Evolutionary conservation across 1,139 yeast genomes (phyloP), one percentile per base, ranked within the genome.

Genomic region (Geotrichum reessii): DNA sequence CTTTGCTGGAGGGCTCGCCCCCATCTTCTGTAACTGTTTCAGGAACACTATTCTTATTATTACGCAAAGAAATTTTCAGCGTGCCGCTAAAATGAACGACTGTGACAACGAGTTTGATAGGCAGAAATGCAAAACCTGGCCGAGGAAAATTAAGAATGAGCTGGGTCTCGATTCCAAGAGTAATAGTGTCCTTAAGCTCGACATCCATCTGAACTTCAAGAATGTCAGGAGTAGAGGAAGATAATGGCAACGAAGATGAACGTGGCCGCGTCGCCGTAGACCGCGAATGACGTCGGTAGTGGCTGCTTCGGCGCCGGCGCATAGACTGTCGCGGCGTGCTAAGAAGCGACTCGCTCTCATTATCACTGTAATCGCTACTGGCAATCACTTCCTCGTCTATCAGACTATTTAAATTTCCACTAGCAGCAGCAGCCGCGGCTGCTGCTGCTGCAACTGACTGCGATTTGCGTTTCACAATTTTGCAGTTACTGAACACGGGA

Each of bases 11-110:
- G 12, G 50, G 11, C 31, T 28, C 33, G 14, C 17, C n/a, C 31
- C 3, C 3, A 6, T 8, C 22, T 7, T 47, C 33, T 22, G 31
- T 17, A 24, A 22, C 24, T 25, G 25, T 2, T 9, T 33, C 44
- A 17, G 31, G 22, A 17, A 19, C 46, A 9, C 40, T 48, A 9
- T 24, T 27, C 50, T 50, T 49, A 42, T 24, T 27, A n/a, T 47
- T 19, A 42, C 84, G 79, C 63, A 91, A 74, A 0, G 97, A 87
- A 0, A 92, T 89, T 0, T 95, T 86, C 47, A 93, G 76, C 65
- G 96, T 87, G 0, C 97, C 98, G n/a, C 95, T 87, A 69, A 95
- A 93, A 64, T 97, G 78, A 1, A 92, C 95, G 50, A 95, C 84
- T 0, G 97, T 88, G 1, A 93, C 96, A 3, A 91, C 81, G 33